A percentile compares a stretch with the other conserved stretches of the same genome.
Evolutionary conservation across 176 grass and related monocot genomes (phyloP).

Genomic region (Aegilops bicornis): DNA sequence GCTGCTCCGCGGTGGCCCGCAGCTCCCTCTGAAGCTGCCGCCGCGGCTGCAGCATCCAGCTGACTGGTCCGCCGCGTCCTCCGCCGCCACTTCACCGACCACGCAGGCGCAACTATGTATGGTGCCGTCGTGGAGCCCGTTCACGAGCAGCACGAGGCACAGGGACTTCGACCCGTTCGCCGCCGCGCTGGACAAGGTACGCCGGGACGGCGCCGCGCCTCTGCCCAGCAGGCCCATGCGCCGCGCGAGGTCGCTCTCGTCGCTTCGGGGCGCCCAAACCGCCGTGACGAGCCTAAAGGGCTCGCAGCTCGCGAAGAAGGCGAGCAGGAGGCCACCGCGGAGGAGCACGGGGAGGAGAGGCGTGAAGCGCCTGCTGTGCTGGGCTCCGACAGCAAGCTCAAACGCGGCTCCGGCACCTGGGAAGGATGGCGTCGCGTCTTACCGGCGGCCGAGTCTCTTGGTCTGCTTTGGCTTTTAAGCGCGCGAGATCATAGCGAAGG

Average conservation of each 20-base stretch:
- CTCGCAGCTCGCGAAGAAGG: not conserved
- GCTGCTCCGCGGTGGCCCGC: constrained; percentile 20
- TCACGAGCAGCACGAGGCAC: not conserved
- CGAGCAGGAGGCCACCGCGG: not conserved
- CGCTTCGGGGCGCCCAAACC: not conserved
- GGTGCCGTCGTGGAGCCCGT: constrained; percentile 12
- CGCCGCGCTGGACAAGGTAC: constrained; percentile 46
- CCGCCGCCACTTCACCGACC: constrained; percentile 37
- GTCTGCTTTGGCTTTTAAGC: constrained; percentile 35
- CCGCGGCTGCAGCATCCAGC: constrained; percentile 30
- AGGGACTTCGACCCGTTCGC: constrained; percentile 43
- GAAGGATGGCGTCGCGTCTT: constrained; percentile 5
- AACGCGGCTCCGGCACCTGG: not conserved
- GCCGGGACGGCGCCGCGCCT: not conserved
- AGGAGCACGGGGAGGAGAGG: not conserved
- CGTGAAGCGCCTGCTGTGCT: not conserved
- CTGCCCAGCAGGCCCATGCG: not conserved
- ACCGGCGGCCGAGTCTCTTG: not conserved
- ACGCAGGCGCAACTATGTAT: not conserved
- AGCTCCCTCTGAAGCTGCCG: constrained; percentile 38
- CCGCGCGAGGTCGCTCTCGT: constrained; percentile 35
- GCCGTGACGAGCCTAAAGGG: not conserved
- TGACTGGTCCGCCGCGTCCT: constrained; percentile 1
- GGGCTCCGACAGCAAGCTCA: not conserved
- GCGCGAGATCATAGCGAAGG: not conserved